These are phyloP conservation scores for Trichocladium uniseriatum DNA, from an alignment of 495 filamentous ascomycete species.

Conservation along the genomic window DNA sequence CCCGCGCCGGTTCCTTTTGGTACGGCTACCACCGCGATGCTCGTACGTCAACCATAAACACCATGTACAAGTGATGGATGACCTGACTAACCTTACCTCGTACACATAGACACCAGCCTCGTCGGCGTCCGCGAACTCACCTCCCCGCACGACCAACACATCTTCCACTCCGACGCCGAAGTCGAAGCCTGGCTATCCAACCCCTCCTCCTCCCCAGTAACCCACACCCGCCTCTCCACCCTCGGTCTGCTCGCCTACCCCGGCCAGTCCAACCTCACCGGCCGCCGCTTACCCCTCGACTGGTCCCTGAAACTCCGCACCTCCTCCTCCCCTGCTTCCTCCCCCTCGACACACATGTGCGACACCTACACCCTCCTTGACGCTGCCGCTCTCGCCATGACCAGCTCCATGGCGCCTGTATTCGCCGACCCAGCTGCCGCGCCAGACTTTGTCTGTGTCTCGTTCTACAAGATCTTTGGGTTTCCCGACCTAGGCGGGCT, in stretches of 20 bases:
- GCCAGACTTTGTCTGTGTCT: slow-evolving; percentile 63
- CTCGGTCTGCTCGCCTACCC: slow-evolving; percentile 65
- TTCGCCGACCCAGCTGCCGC: slow-evolving; percentile 49
- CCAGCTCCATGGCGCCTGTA: slow-evolving; percentile 46
- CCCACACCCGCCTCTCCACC: slow-evolving; percentile 13
- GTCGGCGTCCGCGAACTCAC: slow-evolving; percentile 61
- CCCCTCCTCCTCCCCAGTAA: slow-evolving; percentile 8
- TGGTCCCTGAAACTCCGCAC: slow-evolving; percentile 46
- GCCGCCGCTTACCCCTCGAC: slow-evolving; percentile 51
- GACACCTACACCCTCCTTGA: slow-evolving; percentile 60
- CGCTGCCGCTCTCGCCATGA: slow-evolving; percentile 63
- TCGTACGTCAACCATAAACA: too few relatives aligned
- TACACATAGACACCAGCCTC: slow-evolving; percentile 67
- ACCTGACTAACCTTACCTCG: too few relatives aligned
- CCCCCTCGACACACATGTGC: slow-evolving; percentile 18
- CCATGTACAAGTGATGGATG: too few relatives aligned
- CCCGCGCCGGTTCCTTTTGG: slow-evolving; percentile 43
- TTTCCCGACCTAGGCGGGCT: slow-evolving; percentile 69
- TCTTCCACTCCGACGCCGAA: slow-evolving; percentile 56
- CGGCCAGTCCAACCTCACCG: slow-evolving; percentile 73
- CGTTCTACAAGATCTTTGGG: slow-evolving; percentile 78
- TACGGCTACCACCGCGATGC: slow-evolving; percentile 68
- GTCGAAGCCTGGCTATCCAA: slow-evolving; percentile 54
- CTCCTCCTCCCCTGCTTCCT: neutral
- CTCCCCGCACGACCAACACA: slow-evolving; percentile 37